A percentile compares a stretch with the other conserved stretches of the same genome.
phyloP scores from a whole-genome alignment of 2,329 filamentous ascomycete genomes.

The Nemania sp. region DNA sequence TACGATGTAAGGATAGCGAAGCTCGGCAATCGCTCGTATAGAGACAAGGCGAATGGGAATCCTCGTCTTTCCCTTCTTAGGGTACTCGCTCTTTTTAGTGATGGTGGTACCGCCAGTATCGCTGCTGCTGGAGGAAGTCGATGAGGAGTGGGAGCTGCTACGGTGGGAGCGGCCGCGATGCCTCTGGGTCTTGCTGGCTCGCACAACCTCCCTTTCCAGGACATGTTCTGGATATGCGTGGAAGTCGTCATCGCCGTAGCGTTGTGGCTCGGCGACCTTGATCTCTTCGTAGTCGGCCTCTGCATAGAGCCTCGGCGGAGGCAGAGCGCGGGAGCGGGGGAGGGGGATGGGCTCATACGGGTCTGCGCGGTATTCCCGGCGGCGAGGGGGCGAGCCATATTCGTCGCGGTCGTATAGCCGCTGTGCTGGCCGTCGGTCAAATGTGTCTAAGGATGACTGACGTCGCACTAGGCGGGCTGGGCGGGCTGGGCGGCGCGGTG shows the following conservation, averaged over 20 bases:
- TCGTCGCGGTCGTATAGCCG: conserved; percentile 66
- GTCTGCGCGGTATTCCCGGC: conserved; percentile 68
- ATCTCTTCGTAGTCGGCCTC: conserved; percentile 75
- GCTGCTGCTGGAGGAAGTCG: conserved; percentile 59
- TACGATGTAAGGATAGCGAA: conserved; percentile 88
- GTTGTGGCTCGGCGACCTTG: conserved; percentile 73
- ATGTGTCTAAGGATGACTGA: conserved; percentile 91
- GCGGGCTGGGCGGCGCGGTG: conserved; percentile 69
- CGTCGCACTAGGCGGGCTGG: conserved; percentile 75
- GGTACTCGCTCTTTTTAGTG: conserved; percentile 71
- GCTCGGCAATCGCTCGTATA: conserved; percentile 81
- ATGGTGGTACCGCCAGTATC: conserved; percentile 59
- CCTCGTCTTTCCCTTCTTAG: conserved; percentile 88
- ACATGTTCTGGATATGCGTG: conserved; percentile 70
- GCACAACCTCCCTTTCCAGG: conserved; percentile 71
- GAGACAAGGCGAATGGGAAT: conserved; percentile 86
- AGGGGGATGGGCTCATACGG: conserved; percentile 74
- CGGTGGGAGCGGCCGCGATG: conserved; percentile 51
- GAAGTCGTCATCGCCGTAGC: conserved; percentile 78
- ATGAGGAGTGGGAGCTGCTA: conserved; percentile 58
- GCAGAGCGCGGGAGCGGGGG: conserved; percentile 71
- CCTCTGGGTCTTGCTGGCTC: conserved; percentile 53
- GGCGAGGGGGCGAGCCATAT: conserved; percentile 61
- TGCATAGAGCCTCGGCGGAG: conserved; percentile 68
- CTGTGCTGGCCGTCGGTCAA: conserved; percentile 76